Percentiles rank a stretch among this genome's conserved stretches.
phyloP scores from a whole-genome alignment of 2,329 filamentous ascomycete species.

The Phyllosticta paracitricarpa region DNA sequence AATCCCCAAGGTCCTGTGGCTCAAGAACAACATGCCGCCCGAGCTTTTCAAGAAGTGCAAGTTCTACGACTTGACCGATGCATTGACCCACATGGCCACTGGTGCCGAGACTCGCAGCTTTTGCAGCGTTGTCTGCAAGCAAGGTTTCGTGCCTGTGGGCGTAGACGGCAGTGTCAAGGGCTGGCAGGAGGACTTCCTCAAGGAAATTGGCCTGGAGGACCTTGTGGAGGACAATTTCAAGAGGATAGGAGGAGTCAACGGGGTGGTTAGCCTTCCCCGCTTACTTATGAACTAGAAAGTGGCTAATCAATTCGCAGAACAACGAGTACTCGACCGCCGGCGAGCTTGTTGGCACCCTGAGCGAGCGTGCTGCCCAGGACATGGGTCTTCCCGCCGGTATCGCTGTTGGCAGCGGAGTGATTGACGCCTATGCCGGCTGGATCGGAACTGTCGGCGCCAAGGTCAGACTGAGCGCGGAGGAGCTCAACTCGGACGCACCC shows the following conservation, averaged over 20 bases:
- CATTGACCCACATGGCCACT: slow-evolving; percentile 86
- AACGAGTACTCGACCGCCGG: slow-evolving; percentile 85
- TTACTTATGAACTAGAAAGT: slow-evolving; percentile 12
- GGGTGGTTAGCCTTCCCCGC: slow-evolving; percentile 63
- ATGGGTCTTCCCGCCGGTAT: slow-evolving; percentile 80
- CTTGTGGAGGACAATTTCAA: slow-evolving; percentile 79
- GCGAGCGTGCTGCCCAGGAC: slow-evolving; percentile 70
- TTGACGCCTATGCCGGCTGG: slow-evolving; percentile 97
- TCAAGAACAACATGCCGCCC: slow-evolving; percentile 95
- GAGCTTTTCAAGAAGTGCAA: slow-evolving; percentile 88
- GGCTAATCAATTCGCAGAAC: slow-evolving; percentile 56
- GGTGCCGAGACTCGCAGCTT: slow-evolving; percentile 86
- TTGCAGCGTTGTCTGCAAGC: slow-evolving; percentile 95
- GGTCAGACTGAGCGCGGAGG: slow-evolving; percentile 61
- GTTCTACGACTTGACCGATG: slow-evolving; percentile 92
- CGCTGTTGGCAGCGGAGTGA: slow-evolving; percentile 89
- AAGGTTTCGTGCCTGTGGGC: slow-evolving; percentile 92
- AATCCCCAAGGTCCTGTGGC: slow-evolving; percentile 94
- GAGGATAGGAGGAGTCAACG: slow-evolving; percentile 87
- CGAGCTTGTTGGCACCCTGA: slow-evolving; percentile 77
- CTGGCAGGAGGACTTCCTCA: slow-evolving; percentile 93
- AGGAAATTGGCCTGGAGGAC: slow-evolving; percentile 76
- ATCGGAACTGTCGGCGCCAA: slow-evolving; percentile 98
- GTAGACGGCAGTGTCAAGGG: slow-evolving; percentile 96
- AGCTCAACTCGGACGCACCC: slow-evolving; percentile 56